Percentiles rank a stretch among this genome's conserved stretches.
Evolutionary conservation across 345 rosid species (phyloP).

Genomic region (Cochlearia excelsa): DNA sequence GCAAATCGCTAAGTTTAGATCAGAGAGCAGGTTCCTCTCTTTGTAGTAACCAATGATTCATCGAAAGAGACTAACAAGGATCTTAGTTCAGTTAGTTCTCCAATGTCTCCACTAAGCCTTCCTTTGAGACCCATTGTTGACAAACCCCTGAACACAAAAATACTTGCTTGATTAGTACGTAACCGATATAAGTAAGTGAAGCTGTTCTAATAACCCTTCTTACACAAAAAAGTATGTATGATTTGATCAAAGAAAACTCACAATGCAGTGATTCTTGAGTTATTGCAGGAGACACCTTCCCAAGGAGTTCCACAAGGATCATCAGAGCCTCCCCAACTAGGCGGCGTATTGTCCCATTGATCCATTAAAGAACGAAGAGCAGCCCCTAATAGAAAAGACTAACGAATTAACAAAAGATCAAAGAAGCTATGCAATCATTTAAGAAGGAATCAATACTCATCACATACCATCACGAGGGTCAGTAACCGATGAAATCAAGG

Average conservation of each 20-base stretch:
- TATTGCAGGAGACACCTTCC: slow-evolving; percentile 84
- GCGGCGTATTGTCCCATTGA: slow-evolving; percentile 72
- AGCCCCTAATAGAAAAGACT: slow-evolving; percentile 47
- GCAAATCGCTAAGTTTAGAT: background rate
- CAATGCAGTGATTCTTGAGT: slow-evolving; percentile 74
- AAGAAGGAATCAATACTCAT: slow-evolving; percentile 3
- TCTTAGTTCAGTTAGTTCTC: slow-evolving; percentile 74
- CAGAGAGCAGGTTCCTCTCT: background rate
- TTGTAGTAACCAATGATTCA: background rate
- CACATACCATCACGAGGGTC: slow-evolving; percentile 64
- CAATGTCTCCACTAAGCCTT: slow-evolving; percentile 85
- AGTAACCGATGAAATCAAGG: slow-evolving; percentile 40
- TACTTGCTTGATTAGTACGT: slow-evolving; percentile 6
- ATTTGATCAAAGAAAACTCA: slow-evolving; percentile 37
- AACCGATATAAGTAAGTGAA: background rate
- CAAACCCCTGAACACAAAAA: slow-evolving; percentile 51
- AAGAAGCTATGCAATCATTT: background rate
- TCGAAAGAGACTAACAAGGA: slow-evolving; percentile 59
- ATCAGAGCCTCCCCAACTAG: slow-evolving; percentile 63
- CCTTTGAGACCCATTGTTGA: slow-evolving; percentile 84
- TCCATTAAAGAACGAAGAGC: slow-evolving; percentile 72
- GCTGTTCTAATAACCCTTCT: too few relatives aligned
- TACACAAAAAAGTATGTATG: background rate
- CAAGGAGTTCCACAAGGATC: slow-evolving; percentile 85
- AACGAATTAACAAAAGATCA: background rate